A percentile compares a stretch with the other conserved stretches of the same genome.
These are phyloP conservation scores for Nadsonia starkeyi-henricii DNA, from an alignment of 1,139 yeast species.

Conservation along the genomic window DNA sequence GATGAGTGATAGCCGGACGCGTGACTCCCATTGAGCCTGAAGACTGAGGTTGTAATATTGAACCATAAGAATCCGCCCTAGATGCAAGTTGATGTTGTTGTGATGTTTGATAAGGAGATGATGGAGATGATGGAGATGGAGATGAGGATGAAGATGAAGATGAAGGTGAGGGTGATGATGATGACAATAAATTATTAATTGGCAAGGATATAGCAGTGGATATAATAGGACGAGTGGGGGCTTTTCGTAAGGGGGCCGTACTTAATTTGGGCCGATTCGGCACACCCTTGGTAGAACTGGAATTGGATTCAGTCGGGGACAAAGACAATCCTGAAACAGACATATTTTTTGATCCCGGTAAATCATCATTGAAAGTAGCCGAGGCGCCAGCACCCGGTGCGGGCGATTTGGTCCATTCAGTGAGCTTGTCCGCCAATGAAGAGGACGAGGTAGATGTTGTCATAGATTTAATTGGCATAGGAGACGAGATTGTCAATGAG, in stretches of 20 bases:
- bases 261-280: too few relatives aligned
- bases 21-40: too few relatives aligned
- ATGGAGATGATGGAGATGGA: conserved; percentile 1
- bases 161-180: conserved; percentile 2
- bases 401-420: conserved; percentile 18
- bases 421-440: conserved; percentile 14
- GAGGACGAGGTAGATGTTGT: conserved; percentile 6
- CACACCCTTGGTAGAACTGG: too few relatives aligned
- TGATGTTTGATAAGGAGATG: conserved; percentile 1
- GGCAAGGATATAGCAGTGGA: not conserved
- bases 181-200: not conserved
- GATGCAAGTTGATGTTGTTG: too few relatives aligned
- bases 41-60: too few relatives aligned
- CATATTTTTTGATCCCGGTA: too few relatives aligned
- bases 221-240: not conserved
- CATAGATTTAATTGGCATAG: conserved; percentile 1
- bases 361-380: too few relatives aligned
- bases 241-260: not conserved
- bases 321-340: too few relatives aligned
- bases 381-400: not conserved
- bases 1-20: too few relatives aligned
- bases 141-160: conserved; percentile 1
- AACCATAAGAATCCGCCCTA: too few relatives aligned
- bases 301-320: too few relatives aligned
- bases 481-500: conserved; percentile 1